Evolutionary conservation across 1,284 basidiomycete species (phyloP).

Genomic region (Hemileia vastatrix): DNA sequence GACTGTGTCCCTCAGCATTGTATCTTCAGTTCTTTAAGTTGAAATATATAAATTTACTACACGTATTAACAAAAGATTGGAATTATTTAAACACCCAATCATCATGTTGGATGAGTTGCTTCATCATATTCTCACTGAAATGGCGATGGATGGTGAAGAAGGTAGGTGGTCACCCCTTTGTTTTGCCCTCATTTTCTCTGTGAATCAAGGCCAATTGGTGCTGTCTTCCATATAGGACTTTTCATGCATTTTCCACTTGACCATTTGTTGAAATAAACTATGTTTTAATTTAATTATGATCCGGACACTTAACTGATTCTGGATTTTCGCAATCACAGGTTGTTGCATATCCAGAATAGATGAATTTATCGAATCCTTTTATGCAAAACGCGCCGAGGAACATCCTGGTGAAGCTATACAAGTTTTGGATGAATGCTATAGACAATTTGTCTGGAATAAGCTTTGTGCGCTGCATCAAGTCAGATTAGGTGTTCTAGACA

Average conservation of each 20-base stretch:
- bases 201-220: neutral
- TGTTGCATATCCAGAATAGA: slow-evolving; percentile 19
- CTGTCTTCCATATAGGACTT: too few species aligned
- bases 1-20: too few species aligned
- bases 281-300: too few species aligned
- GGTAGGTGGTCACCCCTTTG: neutral
- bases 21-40: too few species aligned
- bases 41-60: too few species aligned
- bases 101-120: slow-evolving; percentile 21
- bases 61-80: too few species aligned
- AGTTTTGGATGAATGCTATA: slow-evolving; percentile 13
- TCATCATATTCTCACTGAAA: slow-evolving; percentile 13
- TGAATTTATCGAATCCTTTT: slow-evolving; percentile 21
- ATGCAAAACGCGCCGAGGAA: slow-evolving; percentile 5
- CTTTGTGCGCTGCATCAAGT: slow-evolving; percentile 21
- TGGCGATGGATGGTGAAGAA: slow-evolving; percentile 25
- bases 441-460: slow-evolving; percentile 21
- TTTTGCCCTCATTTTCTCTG: neutral
- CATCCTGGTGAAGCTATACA: slow-evolving; percentile 14
- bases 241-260: too few species aligned
- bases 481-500: slow-evolving; percentile 14
- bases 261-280: too few species aligned
- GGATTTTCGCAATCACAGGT: neutral
- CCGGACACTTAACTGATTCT: slow-evolving; percentile 2
- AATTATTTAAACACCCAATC: too few species aligned